Percentiles rank a stretch among this genome's conserved stretches.
Evolutionary conservation across 78 protist genomes (phyloP).

Genomic region (Speleostelium caveatum): DNA sequence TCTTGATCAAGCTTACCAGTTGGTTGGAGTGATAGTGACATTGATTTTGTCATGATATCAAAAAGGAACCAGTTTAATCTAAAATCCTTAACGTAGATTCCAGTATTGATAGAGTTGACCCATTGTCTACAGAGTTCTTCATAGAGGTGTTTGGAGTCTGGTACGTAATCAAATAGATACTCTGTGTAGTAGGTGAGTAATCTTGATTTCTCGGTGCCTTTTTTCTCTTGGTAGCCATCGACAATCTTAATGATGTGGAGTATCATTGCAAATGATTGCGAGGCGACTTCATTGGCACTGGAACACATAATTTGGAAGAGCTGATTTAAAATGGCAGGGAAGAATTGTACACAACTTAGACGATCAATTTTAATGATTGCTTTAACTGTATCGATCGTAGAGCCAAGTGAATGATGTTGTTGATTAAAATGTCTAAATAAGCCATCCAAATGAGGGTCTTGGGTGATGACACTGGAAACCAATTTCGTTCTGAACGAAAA

Average conservation of each 20-base stretch:
- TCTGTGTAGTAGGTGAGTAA: conserved; percentile 51
- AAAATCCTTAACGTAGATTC: conserved; percentile 70
- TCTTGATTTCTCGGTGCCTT: conserved; percentile 58
- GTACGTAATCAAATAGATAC: conserved; percentile 70
- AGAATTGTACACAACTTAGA: conserved; percentile 55
- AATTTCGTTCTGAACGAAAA: conserved; percentile 44
- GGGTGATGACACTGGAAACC: conserved; percentile 28
- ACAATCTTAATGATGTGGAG: conserved; percentile 59
- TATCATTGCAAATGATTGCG: conserved; percentile 44
- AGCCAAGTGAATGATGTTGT: conserved; percentile 27
- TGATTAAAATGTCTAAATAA: conserved; percentile 24
- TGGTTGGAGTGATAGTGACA: conserved; percentile 67
- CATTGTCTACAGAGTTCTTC: conserved; percentile 76
- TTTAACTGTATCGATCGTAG: conserved; percentile 20
- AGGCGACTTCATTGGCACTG: conserved; percentile 68
- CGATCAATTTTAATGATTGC: conserved; percentile 58
- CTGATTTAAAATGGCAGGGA: conserved; percentile 67
- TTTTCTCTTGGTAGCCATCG: conserved; percentile 71
- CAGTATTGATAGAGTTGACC: conserved; percentile 43
- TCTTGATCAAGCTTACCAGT: conserved; percentile 52
- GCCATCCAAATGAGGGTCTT: conserved; percentile 19
- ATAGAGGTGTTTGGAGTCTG: conserved; percentile 63
- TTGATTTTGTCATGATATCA: conserved; percentile 81
- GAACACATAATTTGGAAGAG: conserved; percentile 69
- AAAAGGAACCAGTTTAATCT: conserved; percentile 82